These are phyloP conservation scores for Podila minutissima DNA, from an alignment of 192 early-diverging fungal genomes.

Conservation along the genomic window DNA sequence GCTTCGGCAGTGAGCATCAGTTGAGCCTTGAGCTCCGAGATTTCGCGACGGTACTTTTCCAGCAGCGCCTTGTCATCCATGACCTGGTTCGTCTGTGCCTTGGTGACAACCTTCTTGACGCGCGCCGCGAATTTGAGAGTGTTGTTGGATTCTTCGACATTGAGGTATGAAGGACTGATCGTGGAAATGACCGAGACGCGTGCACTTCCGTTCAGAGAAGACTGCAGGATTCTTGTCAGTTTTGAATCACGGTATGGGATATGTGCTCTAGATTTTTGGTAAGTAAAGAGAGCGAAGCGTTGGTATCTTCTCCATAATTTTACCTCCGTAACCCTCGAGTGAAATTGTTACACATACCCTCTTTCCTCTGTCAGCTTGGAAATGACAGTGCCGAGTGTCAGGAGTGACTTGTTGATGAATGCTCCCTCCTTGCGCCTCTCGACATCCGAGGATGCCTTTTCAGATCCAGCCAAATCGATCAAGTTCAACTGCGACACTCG, in stretches of 20 bases:
- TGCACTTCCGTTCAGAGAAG: slow-evolving; percentile 91
- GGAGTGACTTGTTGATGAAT: slow-evolving; percentile 90
- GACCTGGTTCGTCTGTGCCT: slow-evolving; percentile 83
- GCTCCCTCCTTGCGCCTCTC: slow-evolving; percentile 96
- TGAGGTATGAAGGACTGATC: slow-evolving; percentile 79
- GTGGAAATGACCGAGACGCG: slow-evolving; percentile 93
- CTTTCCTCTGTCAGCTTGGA: slow-evolving; percentile 83
- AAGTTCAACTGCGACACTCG: slow-evolving; percentile 74
- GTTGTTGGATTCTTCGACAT: slow-evolving; percentile 88
- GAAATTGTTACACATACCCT: slow-evolving; percentile 27
- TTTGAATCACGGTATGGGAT: slow-evolving; percentile 99
- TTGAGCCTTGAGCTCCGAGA: slow-evolving; percentile 75
- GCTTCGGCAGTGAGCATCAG: slow-evolving; percentile 66
- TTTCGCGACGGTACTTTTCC: slow-evolving; percentile 85
- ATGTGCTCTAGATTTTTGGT: slow-evolving; percentile 63
- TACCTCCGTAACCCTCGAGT: not conserved
- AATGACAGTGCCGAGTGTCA: slow-evolving; percentile 95
- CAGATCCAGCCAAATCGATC: slow-evolving; percentile 97
- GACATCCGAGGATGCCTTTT: slow-evolving; percentile 87
- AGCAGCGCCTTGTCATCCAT: slow-evolving; percentile 86
- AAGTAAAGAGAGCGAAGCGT: not conserved
- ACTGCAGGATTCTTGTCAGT: slow-evolving; percentile 92
- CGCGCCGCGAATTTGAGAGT: slow-evolving; percentile 96
- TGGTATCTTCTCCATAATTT: not conserved
- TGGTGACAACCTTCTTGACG: slow-evolving; percentile 88